Base-by-base conservation (phyloP, 2,329 filamentous ascomycete species). In the Knufia petricola region DNA sequence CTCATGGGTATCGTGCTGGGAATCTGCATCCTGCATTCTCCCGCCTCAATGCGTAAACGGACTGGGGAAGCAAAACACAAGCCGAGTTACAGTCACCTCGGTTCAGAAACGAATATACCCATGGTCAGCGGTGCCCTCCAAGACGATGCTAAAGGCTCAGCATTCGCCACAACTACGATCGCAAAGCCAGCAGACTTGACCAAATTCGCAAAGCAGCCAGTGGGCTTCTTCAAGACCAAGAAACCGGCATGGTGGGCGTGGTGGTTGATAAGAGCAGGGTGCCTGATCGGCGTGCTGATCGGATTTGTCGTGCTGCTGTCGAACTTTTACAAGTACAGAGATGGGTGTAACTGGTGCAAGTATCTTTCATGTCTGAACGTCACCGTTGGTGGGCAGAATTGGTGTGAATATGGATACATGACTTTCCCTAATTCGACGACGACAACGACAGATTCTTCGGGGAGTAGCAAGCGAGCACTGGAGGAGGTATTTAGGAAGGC, bases 211-310 rank as follows among this genome's bases (percentile, higher is more conserved):
- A 73, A 71, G 53, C 61, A 70, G 47, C 74, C 75, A 0, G 55
- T 78, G 0, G 81, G 79, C 4, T 95, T 95, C 68, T 96, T 96
- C 71, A 90, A 89, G 64, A 87, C 87, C 17, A 78, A 92, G 15
- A 95, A 94, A 64, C 84, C 85, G 19, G 74, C 95, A 6, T 98
- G 92, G 92, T 98, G 92, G 92, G 84, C 72, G 4, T 98, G 92
- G 92, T 96, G 90, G 90, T 67, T 95, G 19, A 75, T 96, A 23
- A 79, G 92, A 15, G 85, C 78, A 1, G 87, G 77, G 0, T 82
- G 84, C 20, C 70, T 98, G 45, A 76, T 95, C 6, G 76, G 81
- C n/a, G 84, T 89, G 28, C 73, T 95, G 30, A 76, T 94, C 34
- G 83, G 84, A 1, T 95, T 96, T 64, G 85, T 95, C 52, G 69